Base-by-base conservation (phyloP, 108 stramenopile species). In the Schizochytrium sp. region DNA sequence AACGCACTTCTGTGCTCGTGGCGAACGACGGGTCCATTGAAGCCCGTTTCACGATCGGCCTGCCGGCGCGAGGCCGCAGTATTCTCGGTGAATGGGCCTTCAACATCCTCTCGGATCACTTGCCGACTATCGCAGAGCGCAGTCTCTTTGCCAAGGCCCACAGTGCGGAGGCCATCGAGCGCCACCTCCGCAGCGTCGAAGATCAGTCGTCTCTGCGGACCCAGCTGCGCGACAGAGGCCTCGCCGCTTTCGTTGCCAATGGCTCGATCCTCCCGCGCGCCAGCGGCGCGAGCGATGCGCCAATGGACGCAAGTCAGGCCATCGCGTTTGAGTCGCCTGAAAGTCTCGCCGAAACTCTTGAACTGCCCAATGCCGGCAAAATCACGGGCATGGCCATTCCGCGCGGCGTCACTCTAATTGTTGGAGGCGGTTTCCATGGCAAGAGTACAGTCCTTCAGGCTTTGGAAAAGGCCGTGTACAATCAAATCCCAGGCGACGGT, bases 381-480 rank as follows among this genome's bases (percentile, higher is more conserved):
- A 92, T 98, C 44, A 91, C 88, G 23, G 98, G 98, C 10, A 97
- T 98, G 95, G 97, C 97, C 16, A 94, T 98, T 58, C 95, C 94
- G 29, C 93, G 93, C 72, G 98, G 98, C 5, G 95, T 99, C 55
- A 96, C 97, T 4, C 93, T 98, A 29, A 97, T 99, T 89, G 97
- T 96, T 87, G 98, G 98, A 8, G 98, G 98, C n/a, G 98, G 98
- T 23, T 98, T 97, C 92, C 98, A 99, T 91, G 98, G 98, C 60
- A 99, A 99, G 92, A 96, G 95, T 58, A 99, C 98, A 0, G 90
- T 97, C 1, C 92, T 97, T 8, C 91, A 95, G 59, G 97, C 97
- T 18, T 90, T 99, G 19, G 96, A 98, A 91, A 91, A 96, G 16
- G 98, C 97, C 44, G 92, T 96, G 58, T 98, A 97, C 91, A 95